Evolutionary conservation across 306 rosid genomes (phyloP).

Genomic region (Cotoneaster glaucophyllus): DNA sequence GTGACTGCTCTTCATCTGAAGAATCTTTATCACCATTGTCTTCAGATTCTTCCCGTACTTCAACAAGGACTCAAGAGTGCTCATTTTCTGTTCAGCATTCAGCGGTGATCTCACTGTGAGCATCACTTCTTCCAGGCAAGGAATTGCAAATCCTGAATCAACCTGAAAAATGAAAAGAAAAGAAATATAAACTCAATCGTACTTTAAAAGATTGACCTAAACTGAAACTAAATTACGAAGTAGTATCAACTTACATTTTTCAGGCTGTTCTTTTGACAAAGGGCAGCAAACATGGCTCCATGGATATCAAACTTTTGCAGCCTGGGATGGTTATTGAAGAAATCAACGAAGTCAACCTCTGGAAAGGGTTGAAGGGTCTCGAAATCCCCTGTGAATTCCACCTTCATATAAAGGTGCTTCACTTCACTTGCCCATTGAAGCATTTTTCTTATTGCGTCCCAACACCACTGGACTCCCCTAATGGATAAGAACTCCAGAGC

Average conservation of each 20-base stretch:
- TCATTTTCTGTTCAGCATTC: slow-evolving; percentile 93
- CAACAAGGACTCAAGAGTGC: slow-evolving; percentile 73
- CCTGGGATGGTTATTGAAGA: slow-evolving; percentile 81
- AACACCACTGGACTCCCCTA: slow-evolving; percentile 90
- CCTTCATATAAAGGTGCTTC: slow-evolving; percentile 90
- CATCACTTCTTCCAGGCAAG: slow-evolving; percentile 73
- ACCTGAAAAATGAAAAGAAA: slow-evolving; percentile 40
- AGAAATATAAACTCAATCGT: neutral
- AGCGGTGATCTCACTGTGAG: slow-evolving; percentile 81
- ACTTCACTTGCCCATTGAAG: slow-evolving; percentile 75
- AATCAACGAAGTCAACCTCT: slow-evolving; percentile 86
- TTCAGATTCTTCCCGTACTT: slow-evolving; percentile 65
- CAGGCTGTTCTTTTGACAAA: slow-evolving; percentile 88
- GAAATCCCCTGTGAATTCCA: slow-evolving; percentile 85
- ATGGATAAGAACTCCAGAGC: slow-evolving; percentile 70
- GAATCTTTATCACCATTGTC: slow-evolving; percentile 74
- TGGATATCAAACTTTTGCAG: slow-evolving; percentile 71
- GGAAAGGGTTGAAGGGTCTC: slow-evolving; percentile 89
- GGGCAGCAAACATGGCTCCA: slow-evolving; percentile 99
- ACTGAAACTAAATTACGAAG: neutral
- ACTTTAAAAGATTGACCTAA: neutral
- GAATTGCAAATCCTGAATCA: slow-evolving; percentile 66
- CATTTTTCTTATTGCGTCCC: slow-evolving; percentile 88
- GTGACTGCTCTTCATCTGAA: slow-evolving; percentile 86
- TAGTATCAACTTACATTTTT: slow-evolving; percentile 47